Conservation (phyloP, 2,329 filamentous ascomycete species). For the Aspergillus quadricinctus region DNA sequence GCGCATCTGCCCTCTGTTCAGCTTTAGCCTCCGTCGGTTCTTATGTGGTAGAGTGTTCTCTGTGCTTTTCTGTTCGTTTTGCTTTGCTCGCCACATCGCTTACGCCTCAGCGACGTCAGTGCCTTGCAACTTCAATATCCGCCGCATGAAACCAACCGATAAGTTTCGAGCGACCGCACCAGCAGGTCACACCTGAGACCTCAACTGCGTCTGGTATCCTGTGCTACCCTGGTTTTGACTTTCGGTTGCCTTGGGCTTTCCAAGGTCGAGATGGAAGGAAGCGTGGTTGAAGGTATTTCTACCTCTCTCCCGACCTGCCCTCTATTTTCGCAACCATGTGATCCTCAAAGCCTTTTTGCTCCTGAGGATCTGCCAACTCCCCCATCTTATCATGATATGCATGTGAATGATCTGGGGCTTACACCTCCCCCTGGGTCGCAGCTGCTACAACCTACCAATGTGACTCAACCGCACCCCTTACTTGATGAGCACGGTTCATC, state of each 20-base stretch:
- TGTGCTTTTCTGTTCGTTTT: not conserved
- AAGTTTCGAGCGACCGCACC: not conserved
- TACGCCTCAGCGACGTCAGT: not conserved
- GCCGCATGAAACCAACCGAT: not conserved
- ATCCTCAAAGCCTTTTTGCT: slow-evolving; percentile 13
- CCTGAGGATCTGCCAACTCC: slow-evolving; percentile 19
- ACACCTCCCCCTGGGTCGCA: slow-evolving; percentile 39
- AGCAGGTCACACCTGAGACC: not conserved
- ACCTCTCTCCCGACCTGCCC: slow-evolving; percentile 28
- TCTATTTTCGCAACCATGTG: slow-evolving; percentile 9
- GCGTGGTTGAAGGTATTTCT: slow-evolving; percentile 37
- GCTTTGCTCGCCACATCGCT: not conserved
- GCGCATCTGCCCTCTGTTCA: not conserved
- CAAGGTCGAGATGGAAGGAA: slow-evolving; percentile 19
- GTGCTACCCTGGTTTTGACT: not conserved
- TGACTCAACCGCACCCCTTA: slow-evolving; percentile 2
- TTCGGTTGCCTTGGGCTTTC: not conserved
- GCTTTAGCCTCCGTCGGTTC: not conserved
- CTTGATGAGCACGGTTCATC: slow-evolving; percentile 7
- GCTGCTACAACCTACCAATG: slow-evolving; percentile 18
- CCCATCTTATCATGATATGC: slow-evolving; percentile 18
- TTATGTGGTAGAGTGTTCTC: not conserved
- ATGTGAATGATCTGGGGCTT: slow-evolving; percentile 39
- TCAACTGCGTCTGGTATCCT: not conserved
- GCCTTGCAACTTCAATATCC: not conserved